phyloP scores from a whole-genome alignment of 2,329 filamentous ascomycete genomes.

The Neocucurbitaria cava region DNA sequence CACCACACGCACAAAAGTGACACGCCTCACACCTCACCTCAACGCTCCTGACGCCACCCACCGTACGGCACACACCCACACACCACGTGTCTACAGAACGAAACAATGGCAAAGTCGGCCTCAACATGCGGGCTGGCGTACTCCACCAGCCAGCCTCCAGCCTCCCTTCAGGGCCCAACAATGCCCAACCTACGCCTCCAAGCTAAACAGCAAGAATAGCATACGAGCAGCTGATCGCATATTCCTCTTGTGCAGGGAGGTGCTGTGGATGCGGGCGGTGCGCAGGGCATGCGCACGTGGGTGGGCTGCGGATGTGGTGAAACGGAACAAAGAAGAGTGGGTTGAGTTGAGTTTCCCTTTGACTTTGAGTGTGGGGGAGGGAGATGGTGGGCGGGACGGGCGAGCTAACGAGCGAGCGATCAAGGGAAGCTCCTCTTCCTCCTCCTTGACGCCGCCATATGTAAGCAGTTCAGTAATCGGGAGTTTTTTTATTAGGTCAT shows the following conservation, averaged over 20 bases:
- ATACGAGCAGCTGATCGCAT: neutral
- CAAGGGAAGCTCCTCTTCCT: no score
- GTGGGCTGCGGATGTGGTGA: neutral
- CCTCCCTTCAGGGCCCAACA: neutral
- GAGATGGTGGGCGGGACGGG: no score
- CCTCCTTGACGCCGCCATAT: no score
- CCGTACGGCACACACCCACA: no score
- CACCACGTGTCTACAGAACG: neutral
- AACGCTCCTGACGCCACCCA: no score
- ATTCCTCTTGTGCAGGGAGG: no score
- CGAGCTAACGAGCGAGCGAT: no score
- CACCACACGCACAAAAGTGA: no score
- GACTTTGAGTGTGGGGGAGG: neutral
- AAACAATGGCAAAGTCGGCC: neutral
- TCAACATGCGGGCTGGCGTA: neutral
- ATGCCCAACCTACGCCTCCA: neutral
- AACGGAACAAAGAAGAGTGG: neutral
- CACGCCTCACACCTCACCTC: no score
- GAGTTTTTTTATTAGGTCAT: neutral
- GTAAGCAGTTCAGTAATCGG: neutral
- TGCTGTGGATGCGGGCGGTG: neutral
- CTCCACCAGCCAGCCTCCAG: no score
- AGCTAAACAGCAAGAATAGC: neutral
- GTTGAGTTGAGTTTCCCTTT: no score
- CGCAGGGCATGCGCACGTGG: neutral